These are phyloP conservation scores for Blastobotrys peoriensis DNA, from an alignment of 805 yeast species.

Conservation along the genomic window DNA sequence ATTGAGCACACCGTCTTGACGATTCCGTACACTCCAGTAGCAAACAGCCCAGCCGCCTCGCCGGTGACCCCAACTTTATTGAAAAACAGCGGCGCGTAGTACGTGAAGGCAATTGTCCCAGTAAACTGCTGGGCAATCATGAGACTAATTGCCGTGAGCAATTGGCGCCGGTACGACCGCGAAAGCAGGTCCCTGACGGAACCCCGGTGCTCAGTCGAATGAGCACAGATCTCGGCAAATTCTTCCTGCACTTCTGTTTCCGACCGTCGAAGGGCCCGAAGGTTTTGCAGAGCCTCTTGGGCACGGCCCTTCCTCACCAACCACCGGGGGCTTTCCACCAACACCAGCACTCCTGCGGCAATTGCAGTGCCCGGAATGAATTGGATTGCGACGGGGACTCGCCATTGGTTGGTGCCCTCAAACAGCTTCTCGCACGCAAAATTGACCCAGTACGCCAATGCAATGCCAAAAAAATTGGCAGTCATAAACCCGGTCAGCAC, in stretches of 20 bases:
- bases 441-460: conserved; percentile 52
- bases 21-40: conserved; percentile 20
- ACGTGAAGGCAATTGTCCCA: conserved; percentile 85
- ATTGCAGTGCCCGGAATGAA: conserved; percentile 77
- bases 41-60: conserved; percentile 14
- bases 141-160: conserved; percentile 32
- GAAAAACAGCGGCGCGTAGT: conserved; percentile 82
- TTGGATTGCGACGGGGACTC: conserved; percentile 73
- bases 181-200: background rate
- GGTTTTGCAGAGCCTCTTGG: conserved; percentile 57
- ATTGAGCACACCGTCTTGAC: conserved; percentile 15
- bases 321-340: conserved; percentile 79
- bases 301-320: conserved; percentile 60
- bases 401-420: conserved; percentile 20
- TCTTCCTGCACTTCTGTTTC: conserved; percentile 36
- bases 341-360: conserved; percentile 57
- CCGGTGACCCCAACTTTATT: conserved; percentile 49
- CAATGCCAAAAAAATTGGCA: conserved; percentile 51
- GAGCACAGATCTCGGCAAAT: conserved; percentile 37
- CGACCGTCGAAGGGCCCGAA: conserved; percentile 54
- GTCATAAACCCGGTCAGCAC: conserved; percentile 53
- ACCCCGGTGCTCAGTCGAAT: background rate
- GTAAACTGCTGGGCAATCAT: conserved; percentile 76
- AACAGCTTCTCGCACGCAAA: conserved; percentile 14
- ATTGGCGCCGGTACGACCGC: background rate